These are phyloP conservation scores for Coemansia aciculifera DNA, from an alignment of 192 early-diverging fungal genomes.

Conservation along the genomic window DNA sequence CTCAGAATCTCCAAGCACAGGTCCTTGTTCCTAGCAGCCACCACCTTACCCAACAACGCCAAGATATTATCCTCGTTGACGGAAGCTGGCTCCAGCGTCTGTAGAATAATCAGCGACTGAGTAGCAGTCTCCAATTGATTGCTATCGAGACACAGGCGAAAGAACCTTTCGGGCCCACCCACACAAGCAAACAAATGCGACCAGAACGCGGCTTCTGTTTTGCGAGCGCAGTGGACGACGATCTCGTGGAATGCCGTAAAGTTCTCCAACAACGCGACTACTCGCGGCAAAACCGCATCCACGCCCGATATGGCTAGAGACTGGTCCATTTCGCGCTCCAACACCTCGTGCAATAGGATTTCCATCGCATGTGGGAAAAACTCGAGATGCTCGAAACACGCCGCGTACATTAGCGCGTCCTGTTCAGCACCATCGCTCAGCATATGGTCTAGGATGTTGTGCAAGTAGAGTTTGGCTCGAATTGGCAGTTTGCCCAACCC, in stretches of 20 bases:
- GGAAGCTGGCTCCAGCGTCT: conserved; percentile 76
- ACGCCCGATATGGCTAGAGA: neutral
- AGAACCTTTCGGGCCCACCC: conserved; percentile 81
- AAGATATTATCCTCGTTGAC: conserved; percentile 30
- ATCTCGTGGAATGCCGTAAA: conserved; percentile 80
- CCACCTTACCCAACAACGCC: conserved; percentile 24
- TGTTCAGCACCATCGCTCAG: conserved; percentile 27
- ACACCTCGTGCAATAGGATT: conserved; percentile 81
- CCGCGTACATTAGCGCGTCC: conserved; percentile 53
- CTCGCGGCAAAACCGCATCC: conserved; percentile 65
- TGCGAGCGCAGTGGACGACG: conserved; percentile 93
- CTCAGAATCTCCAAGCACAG: conserved; percentile 44
- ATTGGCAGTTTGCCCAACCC: conserved; percentile 37
- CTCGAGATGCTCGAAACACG: conserved; percentile 67
- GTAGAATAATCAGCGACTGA: conserved; percentile 88
- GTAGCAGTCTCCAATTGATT: conserved; percentile 81
- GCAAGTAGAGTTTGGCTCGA: conserved; percentile 47
- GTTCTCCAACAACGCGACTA: conserved; percentile 74
- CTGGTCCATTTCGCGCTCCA: conserved; percentile 77
- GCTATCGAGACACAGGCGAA: conserved; percentile 73
- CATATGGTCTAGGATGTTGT: conserved; percentile 40
- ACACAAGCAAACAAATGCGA: conserved; percentile 80
- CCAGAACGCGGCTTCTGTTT: conserved; percentile 95
- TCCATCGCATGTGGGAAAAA: conserved; percentile 95
- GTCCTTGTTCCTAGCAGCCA: conserved; percentile 3